Percentiles rank a stretch among this genome's conserved stretches.
Evolutionary conservation across 179 eudicot genomes (phyloP).

Genomic region (Gypsophila paniculata): DNA sequence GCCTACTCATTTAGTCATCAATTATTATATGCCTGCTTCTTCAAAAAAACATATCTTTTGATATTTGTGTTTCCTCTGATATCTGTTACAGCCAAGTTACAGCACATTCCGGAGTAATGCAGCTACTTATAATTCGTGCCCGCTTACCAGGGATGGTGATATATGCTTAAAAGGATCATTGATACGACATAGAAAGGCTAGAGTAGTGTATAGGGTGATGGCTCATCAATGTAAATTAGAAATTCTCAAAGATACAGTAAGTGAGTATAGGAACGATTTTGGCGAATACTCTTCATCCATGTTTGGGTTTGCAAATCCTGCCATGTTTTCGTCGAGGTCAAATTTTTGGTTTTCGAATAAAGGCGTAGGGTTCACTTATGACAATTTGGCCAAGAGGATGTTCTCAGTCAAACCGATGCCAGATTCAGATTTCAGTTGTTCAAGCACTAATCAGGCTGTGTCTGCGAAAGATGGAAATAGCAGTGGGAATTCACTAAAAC

Average conservation of each 20-base stretch:
- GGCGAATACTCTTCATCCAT: constrained; percentile 23
- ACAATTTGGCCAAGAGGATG: constrained; percentile 34
- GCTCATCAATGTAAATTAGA: constrained; percentile 25
- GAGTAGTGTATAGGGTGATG: constrained; percentile 29
- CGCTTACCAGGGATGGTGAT: constrained; percentile 14
- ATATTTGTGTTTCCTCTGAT: constrained; percentile 11
- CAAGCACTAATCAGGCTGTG: constrained; percentile 24
- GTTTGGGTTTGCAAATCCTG: constrained; percentile 29
- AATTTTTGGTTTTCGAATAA: constrained; percentile 30
- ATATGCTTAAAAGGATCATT: constrained; percentile 33
- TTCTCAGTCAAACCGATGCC: constrained; percentile 37
- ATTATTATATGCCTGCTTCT: not conserved
- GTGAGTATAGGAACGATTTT: constrained; percentile 32
- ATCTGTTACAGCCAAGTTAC: constrained; percentile 28
- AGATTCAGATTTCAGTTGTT: constrained; percentile 21
- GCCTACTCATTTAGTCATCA: not conserved
- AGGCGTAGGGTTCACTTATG: constrained; percentile 26
- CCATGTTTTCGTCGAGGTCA: constrained; percentile 23
- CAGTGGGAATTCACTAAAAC: constrained; percentile 21
- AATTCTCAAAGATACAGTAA: constrained; percentile 23
- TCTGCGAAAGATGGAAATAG: constrained; percentile 28
- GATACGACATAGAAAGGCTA: constrained; percentile 33
- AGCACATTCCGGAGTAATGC: constrained; percentile 23
- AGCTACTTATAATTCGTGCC: constrained; percentile 22
- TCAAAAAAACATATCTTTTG: constrained; percentile 3